Evolutionary conservation across 2,329 filamentous ascomycete genomes (phyloP).

Genomic region (Colletotrichum sp.): DNA sequence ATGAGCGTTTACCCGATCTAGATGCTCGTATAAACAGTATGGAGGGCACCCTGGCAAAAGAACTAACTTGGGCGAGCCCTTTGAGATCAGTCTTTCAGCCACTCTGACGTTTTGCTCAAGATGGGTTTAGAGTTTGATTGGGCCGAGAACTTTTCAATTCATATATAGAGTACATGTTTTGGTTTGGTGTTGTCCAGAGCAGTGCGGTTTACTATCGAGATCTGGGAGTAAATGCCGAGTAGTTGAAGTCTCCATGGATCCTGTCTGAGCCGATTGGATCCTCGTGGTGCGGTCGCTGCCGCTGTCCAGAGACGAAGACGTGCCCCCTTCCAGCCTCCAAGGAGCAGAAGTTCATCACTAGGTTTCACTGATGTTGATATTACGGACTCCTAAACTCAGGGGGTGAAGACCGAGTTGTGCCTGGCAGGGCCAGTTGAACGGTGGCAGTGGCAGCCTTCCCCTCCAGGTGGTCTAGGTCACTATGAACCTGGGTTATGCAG

Average conservation of each 20-base stretch:
- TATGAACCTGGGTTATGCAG: neutral
- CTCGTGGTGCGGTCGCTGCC: neutral
- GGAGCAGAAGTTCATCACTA: fast-evolving
- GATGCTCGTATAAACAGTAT: neutral
- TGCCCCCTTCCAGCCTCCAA: neutral
- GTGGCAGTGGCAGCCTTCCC: neutral
- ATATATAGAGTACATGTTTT: neutral
- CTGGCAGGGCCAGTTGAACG: neutral
- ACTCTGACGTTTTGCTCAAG: neutral
- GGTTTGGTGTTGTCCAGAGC: neutral
- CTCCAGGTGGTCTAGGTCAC: neutral
- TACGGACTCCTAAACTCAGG: neutral
- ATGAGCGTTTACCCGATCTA: neutral
- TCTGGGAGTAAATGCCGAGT: neutral
- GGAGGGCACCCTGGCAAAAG: neutral
- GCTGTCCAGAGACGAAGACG: neutral
- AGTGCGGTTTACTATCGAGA: neutral
- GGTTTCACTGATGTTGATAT: neutral
- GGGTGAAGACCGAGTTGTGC: neutral
- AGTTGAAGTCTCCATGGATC: neutral
- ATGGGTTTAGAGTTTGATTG: neutral
- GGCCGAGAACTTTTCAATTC: neutral
- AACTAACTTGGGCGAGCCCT: neutral
- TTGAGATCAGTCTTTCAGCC: neutral
- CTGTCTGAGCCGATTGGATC: neutral